Evolutionary conservation across 345 rosid genomes (phyloP).

Genomic region (Hibiscus tridactylites): DNA sequence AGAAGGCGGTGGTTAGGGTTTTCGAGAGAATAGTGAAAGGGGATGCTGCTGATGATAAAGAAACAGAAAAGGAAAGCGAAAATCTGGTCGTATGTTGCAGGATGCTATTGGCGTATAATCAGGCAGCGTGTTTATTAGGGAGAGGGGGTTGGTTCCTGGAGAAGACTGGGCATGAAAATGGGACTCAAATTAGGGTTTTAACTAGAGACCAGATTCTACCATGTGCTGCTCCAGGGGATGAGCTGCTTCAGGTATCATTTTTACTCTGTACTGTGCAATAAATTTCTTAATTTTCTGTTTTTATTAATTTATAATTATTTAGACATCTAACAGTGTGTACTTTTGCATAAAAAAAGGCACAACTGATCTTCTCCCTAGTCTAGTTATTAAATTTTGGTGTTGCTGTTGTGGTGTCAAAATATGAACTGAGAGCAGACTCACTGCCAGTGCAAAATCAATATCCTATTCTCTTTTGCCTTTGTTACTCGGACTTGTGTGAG

Average conservation of each 20-base stretch:
- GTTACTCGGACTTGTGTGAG: neutral
- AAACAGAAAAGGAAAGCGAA: constrained; percentile 25
- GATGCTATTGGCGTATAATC: constrained; percentile 43
- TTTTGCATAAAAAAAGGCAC: neutral
- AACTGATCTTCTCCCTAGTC: neutral
- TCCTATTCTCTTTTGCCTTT: neutral
- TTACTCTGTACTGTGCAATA: neutral
- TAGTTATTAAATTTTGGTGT: neutral
- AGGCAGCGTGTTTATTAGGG: constrained; percentile 34
- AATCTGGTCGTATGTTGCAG: constrained; percentile 36
- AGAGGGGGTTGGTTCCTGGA: constrained; percentile 44
- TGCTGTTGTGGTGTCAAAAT: neutral
- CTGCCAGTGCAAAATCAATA: neutral
- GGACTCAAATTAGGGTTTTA: constrained; percentile 35
- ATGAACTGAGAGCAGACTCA: neutral
- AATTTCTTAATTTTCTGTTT: neutral
- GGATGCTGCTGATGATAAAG: constrained; percentile 31
- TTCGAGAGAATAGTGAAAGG: constrained; percentile 55
- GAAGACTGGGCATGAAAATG: constrained; percentile 47
- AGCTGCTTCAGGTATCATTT: constrained; percentile 43
- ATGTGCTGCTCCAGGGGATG: constrained; percentile 48
- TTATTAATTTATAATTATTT: neutral
- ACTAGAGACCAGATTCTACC: constrained; percentile 47
- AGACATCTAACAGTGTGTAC: neutral
- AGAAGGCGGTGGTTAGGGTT: constrained; percentile 48